Evolutionary conservation across 1,284 basidiomycete genomes (phyloP).

Genomic region (Filobasidium uniguttulatum): DNA sequence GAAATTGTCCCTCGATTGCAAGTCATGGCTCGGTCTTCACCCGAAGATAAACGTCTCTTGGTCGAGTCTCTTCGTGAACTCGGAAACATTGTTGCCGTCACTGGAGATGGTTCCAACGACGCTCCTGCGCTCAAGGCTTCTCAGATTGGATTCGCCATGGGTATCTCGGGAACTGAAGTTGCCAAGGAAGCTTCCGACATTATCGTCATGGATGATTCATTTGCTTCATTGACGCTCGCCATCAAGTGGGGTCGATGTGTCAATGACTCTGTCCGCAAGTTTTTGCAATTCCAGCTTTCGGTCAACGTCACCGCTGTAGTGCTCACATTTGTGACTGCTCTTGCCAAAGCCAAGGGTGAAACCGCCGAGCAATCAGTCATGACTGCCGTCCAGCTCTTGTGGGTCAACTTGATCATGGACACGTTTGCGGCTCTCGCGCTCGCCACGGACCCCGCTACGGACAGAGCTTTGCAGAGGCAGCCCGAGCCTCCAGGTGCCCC

Average conservation of each 20-base stretch:
- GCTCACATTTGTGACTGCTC: slow-evolving; percentile 82
- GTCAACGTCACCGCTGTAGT: slow-evolving; percentile 92
- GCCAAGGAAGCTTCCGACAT: slow-evolving; percentile 99
- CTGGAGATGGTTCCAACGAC: slow-evolving; percentile 97
- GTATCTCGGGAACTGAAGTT: slow-evolving; percentile 94
- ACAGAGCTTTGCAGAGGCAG: slow-evolving; percentile 66
- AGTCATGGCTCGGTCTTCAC: slow-evolving; percentile 80
- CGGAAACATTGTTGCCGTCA: slow-evolving; percentile 90
- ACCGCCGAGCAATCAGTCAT: slow-evolving; percentile 64
- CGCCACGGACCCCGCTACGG: slow-evolving; percentile 85
- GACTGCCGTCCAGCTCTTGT: slow-evolving; percentile 87
- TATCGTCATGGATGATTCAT: slow-evolving; percentile 84
- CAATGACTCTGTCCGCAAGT: slow-evolving; percentile 93
- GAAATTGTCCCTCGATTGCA: slow-evolving; percentile 45
- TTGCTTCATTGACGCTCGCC: slow-evolving; percentile 86
- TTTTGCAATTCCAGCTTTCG: slow-evolving; percentile 94
- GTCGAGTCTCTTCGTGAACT: slow-evolving; percentile 76
- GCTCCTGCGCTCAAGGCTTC: slow-evolving; percentile 92
- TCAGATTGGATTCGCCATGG: slow-evolving; percentile 94
- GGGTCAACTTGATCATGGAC: slow-evolving; percentile 65
- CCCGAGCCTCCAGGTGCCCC: slow-evolving; percentile 80
- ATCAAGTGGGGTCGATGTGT: slow-evolving; percentile 99
- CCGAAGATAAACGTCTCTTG: slow-evolving; percentile 88
- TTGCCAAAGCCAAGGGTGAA: no score
- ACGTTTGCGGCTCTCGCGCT: slow-evolving; percentile 94